Base-by-base conservation (phyloP, 163 green algal genomes). In the Scenedesmus sp. region DNA sequence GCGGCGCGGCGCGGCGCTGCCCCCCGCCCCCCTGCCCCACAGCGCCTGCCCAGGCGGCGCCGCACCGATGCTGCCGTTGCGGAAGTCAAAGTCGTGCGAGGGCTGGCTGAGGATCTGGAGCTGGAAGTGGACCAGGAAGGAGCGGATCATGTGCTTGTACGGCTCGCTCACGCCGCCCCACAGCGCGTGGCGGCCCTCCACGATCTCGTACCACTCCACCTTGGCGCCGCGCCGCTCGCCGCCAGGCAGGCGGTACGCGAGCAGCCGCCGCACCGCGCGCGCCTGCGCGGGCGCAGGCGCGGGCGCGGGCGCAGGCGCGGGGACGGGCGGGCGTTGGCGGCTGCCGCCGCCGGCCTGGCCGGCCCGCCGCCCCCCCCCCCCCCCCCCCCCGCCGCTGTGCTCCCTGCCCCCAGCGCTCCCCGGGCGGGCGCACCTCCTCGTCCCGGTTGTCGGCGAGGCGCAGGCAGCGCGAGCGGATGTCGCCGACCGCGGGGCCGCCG, bases 41-140 rank as follows among this genome's bases (percentile, higher is more conserved):
- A 24, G 48, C 48, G 15, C 48, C 48, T 57, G 48, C 48, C 18
- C 17, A 24, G 17, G 48, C n/a, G n/a, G n/a, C 53, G 22, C 42
- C 82, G 33, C 64, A 95, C 94, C 82, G 65, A 97, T 85, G 60
- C 83, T 91, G 72, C 95, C 95, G 75, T 96, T 96, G 5, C 63
- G 75, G 86, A 97, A 98, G 85, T 90, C 89, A 84, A 98, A 98
- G 7, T 89, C 77, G 63, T 91, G 85, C 18, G 87, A 87, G 24
- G 89, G 87, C 78, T 97, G 89, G 18, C 84, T 81, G 47, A 97
- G 83, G 60, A 97, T 95, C 60, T 95, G 84, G 44, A 86, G 88
- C 65, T 99, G 95, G 87, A 99, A 99, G 86, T 98, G 89, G 11
- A 98, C 91, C 14, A 99, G 88, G 86, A 98, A 99, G 34, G 90